These are phyloP conservation scores for Drosera capensis DNA, from an alignment of 148 eudicot species.

Conservation along the genomic window DNA sequence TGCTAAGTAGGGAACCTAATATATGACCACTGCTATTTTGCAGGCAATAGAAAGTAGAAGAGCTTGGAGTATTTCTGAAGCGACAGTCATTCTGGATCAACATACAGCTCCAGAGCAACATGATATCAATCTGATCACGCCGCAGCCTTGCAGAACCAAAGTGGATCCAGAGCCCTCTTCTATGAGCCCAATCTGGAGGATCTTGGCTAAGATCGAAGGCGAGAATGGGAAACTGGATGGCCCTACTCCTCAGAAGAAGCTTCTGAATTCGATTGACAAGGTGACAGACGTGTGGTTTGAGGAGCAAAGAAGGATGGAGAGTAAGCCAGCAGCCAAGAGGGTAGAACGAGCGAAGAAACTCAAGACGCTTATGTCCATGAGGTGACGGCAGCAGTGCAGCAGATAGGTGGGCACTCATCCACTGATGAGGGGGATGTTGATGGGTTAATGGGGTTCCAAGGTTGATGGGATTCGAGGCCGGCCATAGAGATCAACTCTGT, in stretches of 20 bases:
- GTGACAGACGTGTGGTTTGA: constrained; percentile 65
- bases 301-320: constrained; percentile 38
- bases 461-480: not conserved
- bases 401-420: not conserved
- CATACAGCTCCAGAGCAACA: constrained; percentile 21
- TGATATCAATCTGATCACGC: constrained; percentile 16
- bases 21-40: not conserved
- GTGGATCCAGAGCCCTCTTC: constrained; percentile 10
- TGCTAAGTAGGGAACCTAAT: not conserved
- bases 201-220: constrained; percentile 32
- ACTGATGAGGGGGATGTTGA: not conserved
- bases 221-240: constrained; percentile 10
- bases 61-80: constrained; percentile 11
- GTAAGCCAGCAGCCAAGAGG: constrained; percentile 61
- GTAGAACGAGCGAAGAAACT: constrained; percentile 51
- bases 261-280: constrained; percentile 53
- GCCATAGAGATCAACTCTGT: constrained; percentile 5
- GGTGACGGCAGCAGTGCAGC: constrained; percentile 14
- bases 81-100: not conserved
- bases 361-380: constrained; percentile 55
- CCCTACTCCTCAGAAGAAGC: constrained; percentile 40
- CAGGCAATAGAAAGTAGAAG: constrained; percentile 71
- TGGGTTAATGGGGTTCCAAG: not conserved
- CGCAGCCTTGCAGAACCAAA: constrained; percentile 10
- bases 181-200: constrained; percentile 25